Base-by-base conservation (phyloP, 805 yeast species). In the Jamesozyma gamospora region DNA sequence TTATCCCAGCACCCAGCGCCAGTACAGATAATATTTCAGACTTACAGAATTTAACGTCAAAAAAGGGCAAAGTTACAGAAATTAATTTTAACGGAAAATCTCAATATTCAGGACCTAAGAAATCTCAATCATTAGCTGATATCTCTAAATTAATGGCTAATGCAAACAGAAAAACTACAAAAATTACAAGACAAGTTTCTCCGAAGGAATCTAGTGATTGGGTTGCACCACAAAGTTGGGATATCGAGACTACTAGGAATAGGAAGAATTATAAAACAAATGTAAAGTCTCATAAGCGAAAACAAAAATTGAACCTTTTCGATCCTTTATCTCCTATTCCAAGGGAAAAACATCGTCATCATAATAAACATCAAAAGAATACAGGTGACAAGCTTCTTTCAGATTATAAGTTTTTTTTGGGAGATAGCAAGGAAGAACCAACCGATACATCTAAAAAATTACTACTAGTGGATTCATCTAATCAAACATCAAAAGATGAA, bases 141-240 rank as follows among this genome's bases (percentile, higher is more conserved):
- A 37, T 47, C 26, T 39, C 48, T 17, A 26, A 12, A 27, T 8
- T 21, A 21, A 21, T 21, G 24, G 25, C 28, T 4, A 12, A 9
- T 13, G 24, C 29, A 28, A 14, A 19, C 6, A 34, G 14, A 8
- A 21, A 16, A 10, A n/a, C 29, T 3, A 34, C 5, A 5, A 4
- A 15, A 5, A n/a, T 4, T 6, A 6, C 14, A 9, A 28, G 12
- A 4, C 24, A n/a, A 28, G 14, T 9, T 6, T 29, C 31, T 13
- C 14, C 31, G 13, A 34, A 28, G 17, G 24, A 41, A 25, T 33
- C 34, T 18, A 38, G 30, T 28, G 53, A 50, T 36, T 75, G 81
- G 81, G 61, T 58, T 19, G 74, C 81, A 4, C 81, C 81, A 2
- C 79, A 75, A 40, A 69, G 74, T 44, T 75, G 81, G 81, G 77